phyloP scores from a whole-genome alignment of 257 asterid genomes.

The Thymus mandschuricus region DNA sequence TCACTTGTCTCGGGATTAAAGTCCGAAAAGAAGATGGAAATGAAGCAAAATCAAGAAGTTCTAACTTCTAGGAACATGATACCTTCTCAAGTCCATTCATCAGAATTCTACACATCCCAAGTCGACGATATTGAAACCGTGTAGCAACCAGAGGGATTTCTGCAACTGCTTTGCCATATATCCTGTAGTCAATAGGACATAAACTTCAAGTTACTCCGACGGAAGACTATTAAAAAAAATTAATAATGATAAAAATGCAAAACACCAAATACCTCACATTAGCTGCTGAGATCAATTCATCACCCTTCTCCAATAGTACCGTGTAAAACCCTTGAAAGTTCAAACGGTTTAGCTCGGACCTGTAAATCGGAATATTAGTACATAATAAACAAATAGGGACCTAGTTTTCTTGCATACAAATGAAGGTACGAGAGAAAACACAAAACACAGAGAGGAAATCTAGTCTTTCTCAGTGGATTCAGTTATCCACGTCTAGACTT shows the following conservation, averaged over 20 bases:
- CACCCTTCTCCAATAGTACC: constrained; percentile 71
- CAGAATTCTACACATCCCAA: constrained; percentile 89
- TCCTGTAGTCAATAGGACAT: constrained; percentile 49
- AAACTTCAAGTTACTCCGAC: constrained; percentile 11
- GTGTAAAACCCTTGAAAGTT: constrained; percentile 88
- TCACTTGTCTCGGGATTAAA: constrained; percentile 10
- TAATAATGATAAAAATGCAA: constrained; percentile 23
- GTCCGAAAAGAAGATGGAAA: constrained; percentile 5
- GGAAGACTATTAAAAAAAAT: constrained; percentile 13
- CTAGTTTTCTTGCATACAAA: no score
- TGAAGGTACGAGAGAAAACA: background rate
- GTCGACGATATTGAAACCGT: constrained; percentile 79
- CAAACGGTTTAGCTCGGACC: constrained; percentile 82
- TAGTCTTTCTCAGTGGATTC: constrained; percentile 3
- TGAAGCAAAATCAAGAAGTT: background rate
- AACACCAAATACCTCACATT: constrained; percentile 62
- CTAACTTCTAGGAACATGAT: background rate
- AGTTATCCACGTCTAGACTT: constrained; percentile 2
- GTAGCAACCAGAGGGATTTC: constrained; percentile 93
- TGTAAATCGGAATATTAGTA: constrained; percentile 37
- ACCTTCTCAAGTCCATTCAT: constrained; percentile 95
- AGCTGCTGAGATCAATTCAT: constrained; percentile 74
- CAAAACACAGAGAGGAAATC: background rate
- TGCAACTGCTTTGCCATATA: constrained; percentile 80
- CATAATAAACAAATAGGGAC: no score